Conservation (phyloP, 345 rosid species). For the Melaleuca quinquenervia region DNA sequence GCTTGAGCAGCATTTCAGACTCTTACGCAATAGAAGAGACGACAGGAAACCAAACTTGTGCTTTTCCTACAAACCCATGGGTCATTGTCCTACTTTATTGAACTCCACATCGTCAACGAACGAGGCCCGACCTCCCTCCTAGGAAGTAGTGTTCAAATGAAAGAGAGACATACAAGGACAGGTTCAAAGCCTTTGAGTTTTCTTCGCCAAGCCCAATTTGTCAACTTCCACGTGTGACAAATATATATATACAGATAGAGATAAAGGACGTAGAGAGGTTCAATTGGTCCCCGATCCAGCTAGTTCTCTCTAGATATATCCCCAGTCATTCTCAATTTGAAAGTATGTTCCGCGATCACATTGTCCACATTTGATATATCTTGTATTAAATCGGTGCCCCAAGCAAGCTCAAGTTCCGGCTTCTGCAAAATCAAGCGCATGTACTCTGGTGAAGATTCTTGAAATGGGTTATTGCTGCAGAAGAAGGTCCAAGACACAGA, state of each 20-base stretch:
- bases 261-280: neutral
- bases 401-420: neutral
- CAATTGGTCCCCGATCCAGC: neutral
- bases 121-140: neutral
- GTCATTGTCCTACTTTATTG: neutral
- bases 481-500: neutral
- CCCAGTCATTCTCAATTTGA: neutral
- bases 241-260: neutral
- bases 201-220: neutral
- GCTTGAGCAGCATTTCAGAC: neutral
- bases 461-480: neutral
- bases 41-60: neutral
- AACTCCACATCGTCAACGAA: neutral
- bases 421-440: neutral
- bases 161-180: neutral
- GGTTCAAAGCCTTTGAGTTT: neutral
- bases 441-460: neutral
- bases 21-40: neutral
- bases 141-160: neutral
- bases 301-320: neutral
- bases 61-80: neutral
- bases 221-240: neutral
- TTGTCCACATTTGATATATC: neutral
- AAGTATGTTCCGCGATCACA: neutral
- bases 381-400: neutral